These are phyloP conservation scores for Rhizopogon parksii DNA, from an alignment of 1,284 basidiomycete genomes.

Conservation along the genomic window DNA sequence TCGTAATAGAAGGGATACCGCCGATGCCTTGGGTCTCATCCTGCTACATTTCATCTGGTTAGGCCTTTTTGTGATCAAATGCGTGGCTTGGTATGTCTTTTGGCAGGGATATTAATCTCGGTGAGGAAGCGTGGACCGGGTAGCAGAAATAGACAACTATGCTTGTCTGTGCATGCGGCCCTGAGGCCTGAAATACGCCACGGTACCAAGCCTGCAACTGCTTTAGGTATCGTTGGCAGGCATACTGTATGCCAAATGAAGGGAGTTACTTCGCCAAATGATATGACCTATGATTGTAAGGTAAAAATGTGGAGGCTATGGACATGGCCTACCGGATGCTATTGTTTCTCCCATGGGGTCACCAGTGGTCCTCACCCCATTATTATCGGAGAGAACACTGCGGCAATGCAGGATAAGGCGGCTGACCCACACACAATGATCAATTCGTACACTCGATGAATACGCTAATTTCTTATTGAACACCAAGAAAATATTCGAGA, in stretches of 20 bases:
- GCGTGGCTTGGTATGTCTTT: neutral
- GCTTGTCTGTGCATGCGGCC: neutral
- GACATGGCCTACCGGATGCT: neutral
- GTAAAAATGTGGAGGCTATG: neutral
- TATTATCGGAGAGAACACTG: neutral
- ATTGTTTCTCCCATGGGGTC: neutral
- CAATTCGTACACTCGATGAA: no score
- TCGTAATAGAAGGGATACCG: neutral
- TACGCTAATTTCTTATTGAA: no score
- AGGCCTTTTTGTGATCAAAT: neutral
- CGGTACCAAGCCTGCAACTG: neutral
- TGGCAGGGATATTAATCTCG: no score
- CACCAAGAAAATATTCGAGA: no score
- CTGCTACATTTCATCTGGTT: neutral
- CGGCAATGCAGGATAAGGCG: neutral
- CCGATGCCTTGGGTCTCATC: neutral
- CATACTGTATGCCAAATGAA: no score
- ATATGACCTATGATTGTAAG: no score
- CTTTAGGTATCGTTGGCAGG: neutral
- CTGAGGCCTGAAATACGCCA: neutral
- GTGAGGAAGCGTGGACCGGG: neutral
- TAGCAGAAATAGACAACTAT: neutral
- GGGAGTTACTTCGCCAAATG: no score
- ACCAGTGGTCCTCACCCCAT: neutral
- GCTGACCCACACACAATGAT: no score